Evolutionary conservation across 805 yeast genomes (phyloP).

Genomic region (Cyberlindnera misumaiensis): DNA sequence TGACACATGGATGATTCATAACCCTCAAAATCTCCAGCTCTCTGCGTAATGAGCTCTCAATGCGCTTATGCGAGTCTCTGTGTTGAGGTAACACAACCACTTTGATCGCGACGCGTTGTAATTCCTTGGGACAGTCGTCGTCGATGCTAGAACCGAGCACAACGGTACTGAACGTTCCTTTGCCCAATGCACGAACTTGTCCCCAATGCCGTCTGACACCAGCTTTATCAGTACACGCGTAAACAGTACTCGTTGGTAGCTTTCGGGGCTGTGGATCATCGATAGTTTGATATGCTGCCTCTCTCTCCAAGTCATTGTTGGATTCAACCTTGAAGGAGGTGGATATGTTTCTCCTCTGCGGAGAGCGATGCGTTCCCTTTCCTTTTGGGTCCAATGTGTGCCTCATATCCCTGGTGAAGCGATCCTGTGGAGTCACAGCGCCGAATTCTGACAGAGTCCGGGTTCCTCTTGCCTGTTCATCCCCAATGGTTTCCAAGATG

Average conservation of each 20-base stretch:
- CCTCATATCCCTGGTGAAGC: conserved; percentile 1
- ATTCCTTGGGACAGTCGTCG: conserved; percentile 7
- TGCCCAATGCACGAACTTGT: conserved; percentile 43
- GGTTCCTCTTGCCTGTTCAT: neutral
- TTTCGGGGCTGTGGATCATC: too few relatives aligned
- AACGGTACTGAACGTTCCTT: conserved; percentile 66
- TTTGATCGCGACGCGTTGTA: conserved; percentile 61
- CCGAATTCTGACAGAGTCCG: conserved; percentile 35
- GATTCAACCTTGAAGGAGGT: conserved; percentile 7
- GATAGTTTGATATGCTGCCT: conserved; percentile 1
- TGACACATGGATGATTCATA: conserved; percentile 63
- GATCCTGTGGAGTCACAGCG: conserved; percentile 16
- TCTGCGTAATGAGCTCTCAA: conserved; percentile 59
- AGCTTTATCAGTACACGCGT: conserved; percentile 13
- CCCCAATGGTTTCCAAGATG: neutral
- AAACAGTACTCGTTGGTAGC: neutral
- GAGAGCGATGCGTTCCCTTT: conserved; percentile 4
- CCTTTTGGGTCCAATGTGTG: conserved; percentile 2
- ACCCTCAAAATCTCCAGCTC: conserved; percentile 62
- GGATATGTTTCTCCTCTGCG: conserved; percentile 17
- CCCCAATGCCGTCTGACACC: conserved; percentile 23
- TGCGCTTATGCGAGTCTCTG: conserved; percentile 39
- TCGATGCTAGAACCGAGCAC: conserved; percentile 35
- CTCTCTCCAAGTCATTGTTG: conserved; percentile 9
- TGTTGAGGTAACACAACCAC: conserved; percentile 39